These are phyloP conservation scores for Kuraishia capsulata DNA, from an alignment of 805 yeast genomes.

Conservation along the genomic window DNA sequence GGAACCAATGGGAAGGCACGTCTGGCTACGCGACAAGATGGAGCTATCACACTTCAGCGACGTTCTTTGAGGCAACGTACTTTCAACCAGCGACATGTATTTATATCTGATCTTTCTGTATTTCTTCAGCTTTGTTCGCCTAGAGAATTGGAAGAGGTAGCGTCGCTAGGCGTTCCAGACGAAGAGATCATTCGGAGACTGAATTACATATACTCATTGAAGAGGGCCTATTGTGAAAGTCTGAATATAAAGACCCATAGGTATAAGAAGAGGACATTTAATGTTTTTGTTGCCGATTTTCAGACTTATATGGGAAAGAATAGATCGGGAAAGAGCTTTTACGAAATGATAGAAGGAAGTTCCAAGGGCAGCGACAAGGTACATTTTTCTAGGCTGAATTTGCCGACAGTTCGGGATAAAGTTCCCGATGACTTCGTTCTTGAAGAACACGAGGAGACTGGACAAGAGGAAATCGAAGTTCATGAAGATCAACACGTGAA, in stretches of 20 bases:
- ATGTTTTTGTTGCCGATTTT: conserved; percentile 18
- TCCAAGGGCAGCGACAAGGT: not conserved
- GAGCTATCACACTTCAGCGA: conserved; percentile 9
- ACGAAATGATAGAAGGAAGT: conserved; percentile 14
- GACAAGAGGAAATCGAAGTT: not conserved
- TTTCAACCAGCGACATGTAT: conserved; percentile 23
- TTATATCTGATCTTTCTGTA: conserved; percentile 23
- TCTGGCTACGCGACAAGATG: no score
- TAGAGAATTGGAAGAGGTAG: conserved; percentile 13
- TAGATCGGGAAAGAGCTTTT: conserved; percentile 14
- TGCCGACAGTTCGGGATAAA: not conserved
- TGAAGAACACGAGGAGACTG: not conserved
- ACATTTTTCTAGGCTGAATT: not conserved
- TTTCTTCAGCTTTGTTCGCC: conserved; percentile 18
- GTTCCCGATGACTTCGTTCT: not conserved
- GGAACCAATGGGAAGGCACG: no score
- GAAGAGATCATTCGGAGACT: conserved; percentile 17
- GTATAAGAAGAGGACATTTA: conserved; percentile 19
- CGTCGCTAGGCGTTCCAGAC: conserved; percentile 13
- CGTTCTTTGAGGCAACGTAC: conserved; percentile 5
- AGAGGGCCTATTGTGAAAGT: conserved; percentile 16
- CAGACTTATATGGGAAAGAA: conserved; percentile 13
- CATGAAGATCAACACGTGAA: not conserved
- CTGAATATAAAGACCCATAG: conserved; percentile 16
- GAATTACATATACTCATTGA: conserved; percentile 16